phyloP scores from a whole-genome alignment of 345 rosid species.

The Murraya koenigii region DNA sequence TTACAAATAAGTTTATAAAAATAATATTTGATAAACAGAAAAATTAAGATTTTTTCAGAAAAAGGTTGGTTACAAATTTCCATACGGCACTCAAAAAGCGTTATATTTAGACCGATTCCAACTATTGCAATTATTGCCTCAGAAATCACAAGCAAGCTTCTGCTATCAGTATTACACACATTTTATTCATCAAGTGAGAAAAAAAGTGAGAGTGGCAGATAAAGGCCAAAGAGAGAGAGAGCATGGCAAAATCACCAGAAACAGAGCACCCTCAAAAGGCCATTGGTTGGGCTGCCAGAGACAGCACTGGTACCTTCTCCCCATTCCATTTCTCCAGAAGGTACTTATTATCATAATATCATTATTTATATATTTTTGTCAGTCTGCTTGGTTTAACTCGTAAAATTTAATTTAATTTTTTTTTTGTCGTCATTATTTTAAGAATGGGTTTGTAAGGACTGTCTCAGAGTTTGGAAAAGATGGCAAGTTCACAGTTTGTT shows the following conservation, averaged over 20 bases:
- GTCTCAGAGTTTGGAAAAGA: background rate
- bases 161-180: background rate
- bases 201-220: background rate
- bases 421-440: too few species aligned
- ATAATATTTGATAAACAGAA: too few species aligned
- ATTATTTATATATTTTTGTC: background rate
- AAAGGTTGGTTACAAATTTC: too few species aligned
- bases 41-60: too few species aligned
- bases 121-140: too few species aligned
- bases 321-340: slow-evolving; percentile 87
- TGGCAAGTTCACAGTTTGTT: too few species aligned
- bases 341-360: slow-evolving; percentile 20
- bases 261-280: slow-evolving; percentile 64
- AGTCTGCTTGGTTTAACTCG: background rate
- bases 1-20: too few species aligned
- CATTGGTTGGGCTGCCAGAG: slow-evolving; percentile 85
- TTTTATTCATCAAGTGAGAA: slow-evolving; percentile 17
- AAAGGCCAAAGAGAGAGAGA: background rate
- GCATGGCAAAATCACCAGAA: slow-evolving; percentile 64
- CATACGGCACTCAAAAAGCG: too few species aligned
- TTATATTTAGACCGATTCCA: too few species aligned
- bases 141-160: too few species aligned
- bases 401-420: too few species aligned
- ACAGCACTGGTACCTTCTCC: slow-evolving; percentile 60
- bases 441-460: background rate